phyloP scores from a whole-genome alignment of 129 eudicot genomes.

The Helichrysum umbraculigerum region DNA sequence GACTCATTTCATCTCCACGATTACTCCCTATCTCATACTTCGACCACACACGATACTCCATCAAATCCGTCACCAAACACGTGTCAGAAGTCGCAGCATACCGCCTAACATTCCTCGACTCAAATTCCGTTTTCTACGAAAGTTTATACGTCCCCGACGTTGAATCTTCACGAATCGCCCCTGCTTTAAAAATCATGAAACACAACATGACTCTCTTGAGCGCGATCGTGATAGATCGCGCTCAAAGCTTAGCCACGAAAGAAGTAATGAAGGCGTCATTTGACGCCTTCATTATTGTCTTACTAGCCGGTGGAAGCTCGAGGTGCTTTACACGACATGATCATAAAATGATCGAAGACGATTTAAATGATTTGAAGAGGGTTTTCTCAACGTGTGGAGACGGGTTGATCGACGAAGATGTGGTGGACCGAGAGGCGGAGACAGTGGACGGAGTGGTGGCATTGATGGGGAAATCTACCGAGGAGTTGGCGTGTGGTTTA shows the following conservation, averaged over 20 bases:
- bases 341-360: conserved; percentile 69
- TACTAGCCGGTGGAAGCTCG: conserved; percentile 78
- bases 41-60: conserved; percentile 43
- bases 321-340: conserved; percentile 55
- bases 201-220: conserved; percentile 72
- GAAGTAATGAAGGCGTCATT: conserved; percentile 82
- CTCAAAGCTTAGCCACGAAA: conserved; percentile 61
- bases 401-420: conserved; percentile 54
- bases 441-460: conserved; percentile 68
- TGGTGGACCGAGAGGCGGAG: conserved; percentile 63
- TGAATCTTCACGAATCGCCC: conserved; percentile 53
- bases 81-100: conserved; percentile 85
- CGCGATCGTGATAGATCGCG: conserved; percentile 58
- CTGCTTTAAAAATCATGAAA: conserved; percentile 56
- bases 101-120: conserved; percentile 80
- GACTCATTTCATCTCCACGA: conserved; percentile 35
- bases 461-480: conserved; percentile 71
- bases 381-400: conserved; percentile 59
- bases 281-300: conserved; percentile 68
- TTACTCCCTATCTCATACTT: conserved; percentile 40
- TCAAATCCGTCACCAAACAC: conserved; percentile 54
- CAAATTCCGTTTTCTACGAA: conserved; percentile 59
- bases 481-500: conserved; percentile 64
- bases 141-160: conserved; percentile 54
- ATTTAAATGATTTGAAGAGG: conserved; percentile 51